Evolutionary conservation across 2,329 filamentous ascomycete species (phyloP), one percentile per base, ranked within the genome.

Genomic region (Aureobasidium sp.): DNA sequence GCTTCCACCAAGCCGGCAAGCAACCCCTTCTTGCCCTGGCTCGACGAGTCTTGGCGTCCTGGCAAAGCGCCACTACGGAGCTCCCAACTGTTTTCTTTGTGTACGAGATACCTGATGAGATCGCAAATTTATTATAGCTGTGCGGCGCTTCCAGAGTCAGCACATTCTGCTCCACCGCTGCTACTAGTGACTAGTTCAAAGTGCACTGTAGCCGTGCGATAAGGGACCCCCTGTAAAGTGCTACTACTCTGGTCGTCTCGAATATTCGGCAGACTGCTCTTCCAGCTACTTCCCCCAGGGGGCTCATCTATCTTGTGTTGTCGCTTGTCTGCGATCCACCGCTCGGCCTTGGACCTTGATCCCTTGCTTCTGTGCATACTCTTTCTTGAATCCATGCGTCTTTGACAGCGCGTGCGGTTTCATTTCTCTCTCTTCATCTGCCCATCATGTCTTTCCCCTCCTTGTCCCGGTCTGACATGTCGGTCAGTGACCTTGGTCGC

Each of bases 401-500:
- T 48, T 7, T 48, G 44, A 37, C 21, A 37, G 30, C 30, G 44
- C 32, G 21, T n/a, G n/a, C n/a, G n/a, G n/a, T n/a, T 24, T 30
- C 22, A 14, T 37, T 6, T 11, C 40, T 19, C 21, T 39, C 35
- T 29, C 25, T 41, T n/a, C 19, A 17, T 19, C 16, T 22, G 19
- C 22, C 19, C 17, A 27, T 27, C 37, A 51, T 51, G 48, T 6
- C 25, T 25, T 16, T 41, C 8, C 17, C 37, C 3, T 30, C 34
- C 4, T 24, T 50, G 34, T 39, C 34, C 3, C 39, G 47, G 19
- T 30, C 47, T 17, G 47, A 50, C 35, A 25, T 50, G 24, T 50
- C 47, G 17, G 37, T 16, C 34, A 39, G 17, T 22, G 48, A 51
- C 6, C 29, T 40, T 39, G 48, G 48, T 17, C 48, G 35, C 27